Base-by-base conservation (phyloP, 2,329 filamentous ascomycete species). In the Colletotrichum limetticola region DNA sequence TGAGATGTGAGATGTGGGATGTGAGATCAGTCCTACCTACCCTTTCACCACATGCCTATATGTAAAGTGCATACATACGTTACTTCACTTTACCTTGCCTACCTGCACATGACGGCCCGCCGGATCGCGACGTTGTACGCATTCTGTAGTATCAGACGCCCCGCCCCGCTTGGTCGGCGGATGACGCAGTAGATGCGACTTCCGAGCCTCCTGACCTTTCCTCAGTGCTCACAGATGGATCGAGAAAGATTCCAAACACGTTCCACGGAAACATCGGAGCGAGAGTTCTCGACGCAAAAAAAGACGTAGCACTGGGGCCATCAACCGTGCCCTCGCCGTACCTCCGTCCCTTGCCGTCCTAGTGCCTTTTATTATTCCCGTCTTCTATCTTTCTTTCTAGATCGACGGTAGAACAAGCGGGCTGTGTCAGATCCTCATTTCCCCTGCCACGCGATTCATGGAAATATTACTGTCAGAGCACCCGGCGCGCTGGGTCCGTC, bases 341-440 rank as follows among this genome's bases (percentile, higher is more conserved):
- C 37, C 14, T 42, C 37, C 16, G 16, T 8, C 37, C 37, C 49
- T 55, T 11, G 42, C 42, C 19, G 7, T 22, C 1, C 19, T 49
- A 22, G 19, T 3, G 42, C 3, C 4, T 5, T 35, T 35, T 5
- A 35, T 35, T 35, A 35, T 22, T 22, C 19, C 42, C 19, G 3
- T 49, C 32, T 42, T 9, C 24, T 9, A 1, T 30, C 11, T 2
- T 22, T 49, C 26, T 14, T 72, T 72, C 66, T 57, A 72, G 70
- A 72, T 28, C 66, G 26, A 30, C 70, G 70, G 46, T 57, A 70
- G 66, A 70, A 70, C 32, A 58, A 55, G 26, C 59, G 42, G 26
- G 37, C 55, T 42, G 65, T 65, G 60, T 35, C 30, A 35, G 61
- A 28, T n/a, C 37, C 49, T n/a, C 26, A 42, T 14, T 56, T 57